Base-by-base conservation (phyloP, 1,284 basidiomycete genomes). In the Austroboletus sp. region DNA sequence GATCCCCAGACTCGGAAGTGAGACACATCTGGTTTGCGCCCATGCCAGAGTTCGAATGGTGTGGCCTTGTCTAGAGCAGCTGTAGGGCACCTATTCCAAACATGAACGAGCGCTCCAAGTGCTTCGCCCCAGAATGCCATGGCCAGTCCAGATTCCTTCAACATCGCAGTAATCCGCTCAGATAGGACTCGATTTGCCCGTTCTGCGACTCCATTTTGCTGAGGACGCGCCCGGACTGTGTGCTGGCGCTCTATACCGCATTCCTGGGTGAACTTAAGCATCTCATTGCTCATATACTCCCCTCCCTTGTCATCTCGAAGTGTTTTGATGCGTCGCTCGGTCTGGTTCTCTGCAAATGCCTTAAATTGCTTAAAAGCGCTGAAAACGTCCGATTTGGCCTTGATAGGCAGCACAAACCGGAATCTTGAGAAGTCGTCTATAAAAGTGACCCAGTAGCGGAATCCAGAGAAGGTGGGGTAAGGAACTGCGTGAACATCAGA, bases 291-390 rank as follows among this genome's bases (percentile, higher is more conserved):
- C 6, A 62, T 60, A 46, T 56, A 66, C 45, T 66, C 56, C 1
- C 63, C 57, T 9, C 57, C 62, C 45, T 60, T 60, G 54, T 73
- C 63, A 48, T 63, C 60, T 30, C 55, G 51, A 6, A 45, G 26
- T 3, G 40, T 69, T 56, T 43, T 66, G 53, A 4, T 27, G 31
- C 44, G 67, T 4, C 29, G 0, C 27, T 51, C 36, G 2, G n/a
- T 33, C 36, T 48, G 35, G 37, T 42, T 48, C 43, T 48, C 34
- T 25, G 45, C 42, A 42, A 37, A 48, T 2, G 34, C 46, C 25
- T 52, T 49, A 30, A 49, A 46, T 21, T 35, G 15, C 26, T 49
- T 46, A 26, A 49, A 46, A 3, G 30, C 19, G 2, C 27, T 26
- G 19, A 34, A 34, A 34, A 34, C 5, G 3, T 34, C 32, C 1